Conservation (phyloP, 345 rosid species). For the Populus pruinosa region DNA sequence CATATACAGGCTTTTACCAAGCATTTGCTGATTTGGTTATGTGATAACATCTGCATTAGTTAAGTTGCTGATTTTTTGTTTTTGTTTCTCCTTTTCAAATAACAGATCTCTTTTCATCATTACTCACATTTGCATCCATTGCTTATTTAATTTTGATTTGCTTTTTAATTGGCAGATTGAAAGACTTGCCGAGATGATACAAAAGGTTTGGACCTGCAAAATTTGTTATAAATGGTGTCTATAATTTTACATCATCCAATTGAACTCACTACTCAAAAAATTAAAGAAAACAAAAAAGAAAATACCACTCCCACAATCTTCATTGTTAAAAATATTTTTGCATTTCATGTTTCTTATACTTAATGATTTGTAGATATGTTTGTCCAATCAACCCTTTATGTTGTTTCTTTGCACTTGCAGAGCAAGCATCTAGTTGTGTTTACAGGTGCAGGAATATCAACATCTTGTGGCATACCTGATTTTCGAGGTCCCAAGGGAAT, state of each 20-base stretch:
- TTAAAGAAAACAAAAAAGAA: no score
- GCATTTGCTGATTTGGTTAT: neutral
- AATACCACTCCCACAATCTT: no score
- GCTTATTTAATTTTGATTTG: slow-evolving; percentile 6
- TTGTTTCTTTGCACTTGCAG: slow-evolving; percentile 49
- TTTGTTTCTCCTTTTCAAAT: no score
- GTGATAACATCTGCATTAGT: neutral
- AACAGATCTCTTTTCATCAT: no score
- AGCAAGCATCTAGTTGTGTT: slow-evolving; percentile 97
- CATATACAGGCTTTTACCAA: neutral
- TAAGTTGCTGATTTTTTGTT: neutral
- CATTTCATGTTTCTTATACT: neutral
- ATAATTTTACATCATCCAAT: no score
- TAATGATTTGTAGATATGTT: neutral
- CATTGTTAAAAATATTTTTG: neutral
- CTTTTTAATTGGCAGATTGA: slow-evolving; percentile 26
- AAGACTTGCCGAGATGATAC: slow-evolving; percentile 31
- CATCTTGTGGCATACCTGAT: slow-evolving; percentile 97
- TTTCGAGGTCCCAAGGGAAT: slow-evolving; percentile 97
- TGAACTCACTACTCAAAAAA: no score
- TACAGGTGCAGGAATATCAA: slow-evolving; percentile 97
- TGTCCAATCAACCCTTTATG: neutral
- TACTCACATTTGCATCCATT: neutral
- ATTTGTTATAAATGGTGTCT: neutral
- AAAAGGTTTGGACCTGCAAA: slow-evolving; percentile 20